These are phyloP conservation scores for Babesia bigemina DNA, from an alignment of 169 alveolate genomes.

Conservation along the genomic window DNA sequence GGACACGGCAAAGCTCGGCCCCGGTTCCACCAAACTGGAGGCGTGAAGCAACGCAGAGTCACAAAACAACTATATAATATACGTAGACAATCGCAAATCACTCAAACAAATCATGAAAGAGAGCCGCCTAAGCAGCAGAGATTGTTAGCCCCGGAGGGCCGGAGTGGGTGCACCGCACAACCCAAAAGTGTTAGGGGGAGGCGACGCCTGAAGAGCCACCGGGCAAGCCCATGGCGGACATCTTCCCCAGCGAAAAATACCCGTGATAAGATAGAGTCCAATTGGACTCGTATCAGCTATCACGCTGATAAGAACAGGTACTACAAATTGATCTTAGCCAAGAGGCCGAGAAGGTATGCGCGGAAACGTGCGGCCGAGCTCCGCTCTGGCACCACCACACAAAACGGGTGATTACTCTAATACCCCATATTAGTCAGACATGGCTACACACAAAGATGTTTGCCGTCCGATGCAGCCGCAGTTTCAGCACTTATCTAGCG, in stretches of 20 bases:
- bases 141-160: constrained; percentile 72
- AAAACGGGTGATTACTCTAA: too few relatives aligned
- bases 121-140: neutral
- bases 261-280: constrained; percentile 83
- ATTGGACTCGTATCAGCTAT: constrained; percentile 86
- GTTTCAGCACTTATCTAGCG: too few relatives aligned
- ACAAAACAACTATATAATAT: too few relatives aligned
- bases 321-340: constrained; percentile 88
- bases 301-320: constrained; percentile 89
- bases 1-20: neutral
- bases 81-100: too few relatives aligned
- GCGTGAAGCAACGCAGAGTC: neutral
- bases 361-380: too few relatives aligned
- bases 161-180: constrained; percentile 85
- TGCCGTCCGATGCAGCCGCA: too few relatives aligned
- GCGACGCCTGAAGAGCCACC: constrained; percentile 82
- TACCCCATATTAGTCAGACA: too few relatives aligned
- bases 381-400: too few relatives aligned
- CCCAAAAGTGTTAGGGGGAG: constrained; percentile 84
- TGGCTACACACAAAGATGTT: too few relatives aligned
- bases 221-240: constrained; percentile 81
- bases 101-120: too few relatives aligned
- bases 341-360: constrained; percentile 86
- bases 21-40: neutral
- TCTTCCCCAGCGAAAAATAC: constrained; percentile 81